Base-by-base conservation (phyloP, 805 yeast species). In the Kurtzmaniella fragi region DNA sequence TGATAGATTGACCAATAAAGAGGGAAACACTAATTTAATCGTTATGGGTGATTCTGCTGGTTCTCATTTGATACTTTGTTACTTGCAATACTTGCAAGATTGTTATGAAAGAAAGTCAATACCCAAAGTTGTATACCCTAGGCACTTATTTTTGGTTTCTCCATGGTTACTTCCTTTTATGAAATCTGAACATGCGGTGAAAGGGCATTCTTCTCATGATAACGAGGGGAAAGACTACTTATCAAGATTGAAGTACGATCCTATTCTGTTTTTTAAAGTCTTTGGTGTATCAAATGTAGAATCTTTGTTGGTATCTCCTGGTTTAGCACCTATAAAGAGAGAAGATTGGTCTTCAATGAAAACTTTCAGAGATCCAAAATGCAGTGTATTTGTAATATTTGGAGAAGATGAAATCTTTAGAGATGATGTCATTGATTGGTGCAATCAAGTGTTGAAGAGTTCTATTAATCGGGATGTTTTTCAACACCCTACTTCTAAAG, bases 41-140 rank as follows among this genome's bases (percentile, higher is more conserved):
- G 47, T 67, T 4, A 44, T 68, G 46, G 73, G 73, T 3, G 73
- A 68, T 44, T 65, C 71, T 1, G 72, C 72, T 8, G 73, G 73
- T 20, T 72, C 68, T 1, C 57, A 67, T 44, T 54, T 68, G 42
- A 47, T 57, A 12, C 44, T 67, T 15, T 50, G 51, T 13, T 59
- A 56, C 41, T 45, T 64, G 12, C 62, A 64, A 38, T 54, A 43
- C 32, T 47, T 66, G 44, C 51, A 52, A 17, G 26, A 33, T 5
- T 30, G 39, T 30, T 29, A 28, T 2, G 38, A 41, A 26, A 43
- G 40, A 10, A 26, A 32, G 13, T 16, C 23, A 11, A 4, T 17
- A 4, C 3, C 44, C 47, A 6, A 31, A 3, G 40, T 49, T 23
- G 43, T 52, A 1, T 61, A 45, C 46, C 71, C 69, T 1, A 46